A percentile compares a stretch with the other conserved stretches of the same genome.
Conservation (phyloP, 805 yeast genomes). For the Ogataea pilisensis region DNA sequence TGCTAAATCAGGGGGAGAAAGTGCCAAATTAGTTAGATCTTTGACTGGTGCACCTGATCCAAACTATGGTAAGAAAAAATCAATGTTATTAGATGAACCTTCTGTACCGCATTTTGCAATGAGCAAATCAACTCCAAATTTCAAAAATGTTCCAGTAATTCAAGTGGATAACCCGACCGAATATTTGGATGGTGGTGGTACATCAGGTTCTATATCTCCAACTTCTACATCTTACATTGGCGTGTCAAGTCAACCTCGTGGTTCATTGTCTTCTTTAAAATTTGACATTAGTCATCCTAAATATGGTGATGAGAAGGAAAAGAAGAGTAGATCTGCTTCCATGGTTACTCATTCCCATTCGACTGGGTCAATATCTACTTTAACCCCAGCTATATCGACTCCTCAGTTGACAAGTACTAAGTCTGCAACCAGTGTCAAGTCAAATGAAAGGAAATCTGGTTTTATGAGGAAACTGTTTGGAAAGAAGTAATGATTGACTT, state of each 20-base stretch:
- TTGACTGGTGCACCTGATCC: conserved; percentile 39
- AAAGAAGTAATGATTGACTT: conserved; percentile 7
- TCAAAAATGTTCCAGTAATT: conserved; percentile 11
- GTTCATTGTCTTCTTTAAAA: conserved; percentile 15
- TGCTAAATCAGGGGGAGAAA: conserved; percentile 34
- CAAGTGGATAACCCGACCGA: conserved; percentile 6
- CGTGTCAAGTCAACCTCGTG: conserved; percentile 18
- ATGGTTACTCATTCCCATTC: too few species aligned
- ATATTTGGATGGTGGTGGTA: not conserved
- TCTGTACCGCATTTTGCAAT: not conserved
- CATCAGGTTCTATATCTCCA: not conserved
- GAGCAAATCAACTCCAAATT: conserved; percentile 3
- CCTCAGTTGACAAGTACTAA: conserved; percentile 7
- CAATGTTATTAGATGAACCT: conserved; percentile 27
- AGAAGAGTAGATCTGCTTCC: not conserved
- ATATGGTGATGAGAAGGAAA: conserved; percentile 4
- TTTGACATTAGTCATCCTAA: conserved; percentile 22
- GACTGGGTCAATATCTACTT: too few species aligned
- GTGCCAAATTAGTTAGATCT: conserved; percentile 37
- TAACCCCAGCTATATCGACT: conserved; percentile 4
- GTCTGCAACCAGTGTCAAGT: conserved; percentile 3
- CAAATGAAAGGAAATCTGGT: conserved; percentile 12
- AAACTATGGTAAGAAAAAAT: conserved; percentile 20
- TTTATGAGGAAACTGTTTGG: conserved; percentile 20
- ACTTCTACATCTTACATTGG: conserved; percentile 5